These are phyloP conservation scores for Thielaviopsis punctulata DNA, from an alignment of 2,329 filamentous ascomycete species.

Conservation along the genomic window DNA sequence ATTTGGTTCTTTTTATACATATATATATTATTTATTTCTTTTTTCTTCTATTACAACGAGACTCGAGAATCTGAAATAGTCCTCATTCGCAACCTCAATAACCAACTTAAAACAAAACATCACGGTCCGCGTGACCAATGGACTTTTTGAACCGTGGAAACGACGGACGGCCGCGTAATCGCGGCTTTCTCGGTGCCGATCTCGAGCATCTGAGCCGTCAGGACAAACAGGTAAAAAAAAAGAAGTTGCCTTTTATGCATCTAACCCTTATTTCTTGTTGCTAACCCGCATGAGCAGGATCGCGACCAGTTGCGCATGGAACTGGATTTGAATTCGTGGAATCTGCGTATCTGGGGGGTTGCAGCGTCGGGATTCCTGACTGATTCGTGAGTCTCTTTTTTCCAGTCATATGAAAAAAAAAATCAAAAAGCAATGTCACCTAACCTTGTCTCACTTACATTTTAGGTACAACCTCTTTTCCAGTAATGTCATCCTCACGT, in stretches of 20 bases:
- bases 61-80: too few species aligned
- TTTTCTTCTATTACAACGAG: neutral
- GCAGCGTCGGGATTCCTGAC: conserved; percentile 37
- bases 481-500: conserved; percentile 36
- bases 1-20: neutral
- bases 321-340: conserved; percentile 37
- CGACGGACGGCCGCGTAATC: conserved; percentile 20
- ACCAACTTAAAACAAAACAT: too few species aligned
- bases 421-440: neutral
- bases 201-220: conserved; percentile 32
- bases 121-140: neutral
- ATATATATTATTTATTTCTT: neutral
- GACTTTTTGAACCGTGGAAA: neutral
- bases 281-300: conserved; percentile 21
- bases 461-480: conserved; percentile 35
- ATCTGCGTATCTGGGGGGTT: conserved; percentile 35
- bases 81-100: too few species aligned
- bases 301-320: conserved; percentile 34
- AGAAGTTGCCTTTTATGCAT: neutral
- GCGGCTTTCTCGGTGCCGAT: conserved; percentile 32
- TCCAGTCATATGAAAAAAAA: too few species aligned
- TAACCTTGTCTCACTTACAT: neutral
- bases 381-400: conserved; percentile 27
- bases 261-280: neutral
- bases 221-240: conserved; percentile 26